A percentile compares a stretch with the other conserved stretches of the same genome.
These are phyloP conservation scores for Sugiyamaella lignohabitans DNA, from an alignment of 805 yeast species.

Conservation along the genomic window DNA sequence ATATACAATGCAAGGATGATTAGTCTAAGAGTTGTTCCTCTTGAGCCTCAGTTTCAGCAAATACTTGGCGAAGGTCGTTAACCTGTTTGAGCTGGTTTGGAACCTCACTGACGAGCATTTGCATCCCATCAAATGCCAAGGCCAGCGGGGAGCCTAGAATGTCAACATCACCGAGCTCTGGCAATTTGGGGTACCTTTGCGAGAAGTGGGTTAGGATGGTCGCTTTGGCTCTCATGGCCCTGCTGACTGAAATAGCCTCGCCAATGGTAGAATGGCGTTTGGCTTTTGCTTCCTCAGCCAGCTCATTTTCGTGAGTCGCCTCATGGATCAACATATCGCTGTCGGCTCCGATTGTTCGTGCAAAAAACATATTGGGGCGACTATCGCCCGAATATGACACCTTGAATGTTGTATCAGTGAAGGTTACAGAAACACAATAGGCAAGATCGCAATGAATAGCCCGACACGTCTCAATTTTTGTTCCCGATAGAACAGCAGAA, in stretches of 20 bases:
- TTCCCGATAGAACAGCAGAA: not conserved
- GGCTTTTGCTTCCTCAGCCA: slow-evolving; percentile 66
- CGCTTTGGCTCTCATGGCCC: slow-evolving; percentile 63
- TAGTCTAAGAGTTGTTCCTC: too few relatives aligned
- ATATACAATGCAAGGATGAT: too few relatives aligned
- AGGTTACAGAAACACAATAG: slow-evolving; percentile 55
- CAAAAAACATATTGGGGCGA: slow-evolving; percentile 66
- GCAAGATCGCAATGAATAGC: slow-evolving; percentile 86
- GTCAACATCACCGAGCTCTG: slow-evolving; percentile 21
- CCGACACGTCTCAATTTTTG: slow-evolving; percentile 48
- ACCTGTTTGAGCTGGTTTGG: slow-evolving; percentile 27
- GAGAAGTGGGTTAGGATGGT: slow-evolving; percentile 86
- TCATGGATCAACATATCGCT: slow-evolving; percentile 85
- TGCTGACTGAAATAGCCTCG: slow-evolving; percentile 72
- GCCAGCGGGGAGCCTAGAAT: slow-evolving; percentile 24
- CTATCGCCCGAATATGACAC: slow-evolving; percentile 94
- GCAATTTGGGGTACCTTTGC: slow-evolving; percentile 70
- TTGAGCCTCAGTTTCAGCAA: slow-evolving; percentile 12
- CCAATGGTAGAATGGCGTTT: slow-evolving; percentile 85
- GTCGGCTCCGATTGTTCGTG: slow-evolving; percentile 50
- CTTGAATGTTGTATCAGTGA: slow-evolving; percentile 48
- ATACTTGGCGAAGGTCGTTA: slow-evolving; percentile 17
- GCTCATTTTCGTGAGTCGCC: slow-evolving; percentile 79
- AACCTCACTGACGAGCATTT: slow-evolving; percentile 41
- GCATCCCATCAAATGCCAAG: slow-evolving; percentile 66